Evolutionary conservation across 1,139 yeast genomes (phyloP).

Genomic region (Pneumocystis sp.): DNA sequence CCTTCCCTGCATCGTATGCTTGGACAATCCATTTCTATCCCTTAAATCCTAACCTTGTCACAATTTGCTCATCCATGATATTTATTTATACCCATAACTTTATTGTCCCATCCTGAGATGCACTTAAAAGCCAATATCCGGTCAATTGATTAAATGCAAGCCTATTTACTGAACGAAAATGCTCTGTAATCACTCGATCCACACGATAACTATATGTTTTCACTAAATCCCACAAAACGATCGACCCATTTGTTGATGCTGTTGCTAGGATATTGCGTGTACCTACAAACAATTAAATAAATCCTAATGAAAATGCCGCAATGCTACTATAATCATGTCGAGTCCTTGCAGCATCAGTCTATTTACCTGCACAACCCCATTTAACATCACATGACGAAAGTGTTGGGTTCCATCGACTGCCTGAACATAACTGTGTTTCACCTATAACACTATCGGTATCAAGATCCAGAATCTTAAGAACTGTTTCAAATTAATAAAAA

Average conservation of each 20-base stretch:
- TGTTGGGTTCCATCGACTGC: conserved; percentile 12
- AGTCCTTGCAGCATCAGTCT: background rate
- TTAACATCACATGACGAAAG: conserved; percentile 20
- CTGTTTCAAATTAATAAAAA: background rate
- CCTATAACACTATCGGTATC: conserved; percentile 14
- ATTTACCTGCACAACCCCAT: conserved; percentile 22
- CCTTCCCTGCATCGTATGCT: conserved; percentile 35
- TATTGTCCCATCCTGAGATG: conserved; percentile 81
- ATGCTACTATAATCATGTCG: background rate
- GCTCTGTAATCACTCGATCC: conserved; percentile 36
- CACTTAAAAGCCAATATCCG: conserved; percentile 53
- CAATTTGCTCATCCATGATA: conserved; percentile 23
- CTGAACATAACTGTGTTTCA: conserved; percentile 13
- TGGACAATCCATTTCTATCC: conserved; percentile 13
- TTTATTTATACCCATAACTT: conserved; percentile 63
- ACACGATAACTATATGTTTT: conserved; percentile 4
- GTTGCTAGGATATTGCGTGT: conserved; percentile 15
- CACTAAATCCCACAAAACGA: conserved; percentile 14
- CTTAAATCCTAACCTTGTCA: conserved; percentile 12
- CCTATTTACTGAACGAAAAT: conserved; percentile 67
- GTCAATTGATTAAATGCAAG: conserved; percentile 51
- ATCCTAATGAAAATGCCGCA: background rate
- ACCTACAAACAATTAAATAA: conserved; percentile 10
- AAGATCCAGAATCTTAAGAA: conserved; percentile 21
- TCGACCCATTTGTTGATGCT: conserved; percentile 15